phyloP scores from a whole-genome alignment of 495 filamentous ascomycete genomes.

The Aspergillus steynii region DNA sequence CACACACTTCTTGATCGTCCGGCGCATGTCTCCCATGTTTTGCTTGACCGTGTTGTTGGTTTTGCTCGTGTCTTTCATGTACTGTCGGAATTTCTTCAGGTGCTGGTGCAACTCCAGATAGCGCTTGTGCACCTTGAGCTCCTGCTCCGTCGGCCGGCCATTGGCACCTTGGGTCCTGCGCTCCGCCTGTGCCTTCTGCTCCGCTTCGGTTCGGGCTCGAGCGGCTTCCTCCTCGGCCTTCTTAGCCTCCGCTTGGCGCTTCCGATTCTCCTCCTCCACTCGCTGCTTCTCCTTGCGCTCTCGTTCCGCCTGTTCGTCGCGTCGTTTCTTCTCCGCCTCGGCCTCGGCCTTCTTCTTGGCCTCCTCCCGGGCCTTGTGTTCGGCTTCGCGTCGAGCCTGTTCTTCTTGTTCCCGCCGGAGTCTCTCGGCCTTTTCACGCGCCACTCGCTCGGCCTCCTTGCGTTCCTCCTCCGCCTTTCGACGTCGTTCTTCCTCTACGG shows the following conservation, averaged over 20 bases:
- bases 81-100: constrained; percentile 70
- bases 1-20: constrained; percentile 67
- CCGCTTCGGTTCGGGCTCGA: constrained; percentile 19
- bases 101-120: constrained; percentile 71
- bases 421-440: constrained; percentile 40
- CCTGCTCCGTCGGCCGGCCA: constrained; percentile 27
- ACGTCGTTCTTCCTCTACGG: constrained; percentile 36
- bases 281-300: constrained; percentile 50
- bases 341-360: constrained; percentile 37
- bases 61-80: constrained; percentile 47
- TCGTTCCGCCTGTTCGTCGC: constrained; percentile 48
- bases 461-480: constrained; percentile 38
- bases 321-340: constrained; percentile 43
- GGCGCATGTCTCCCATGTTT: constrained; percentile 71
- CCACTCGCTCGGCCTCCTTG: constrained; percentile 37
- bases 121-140: constrained; percentile 51
- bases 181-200: constrained; percentile 31
- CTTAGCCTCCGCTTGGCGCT: constrained; percentile 36
- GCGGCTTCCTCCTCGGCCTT: constrained; percentile 37
- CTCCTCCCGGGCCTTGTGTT: constrained; percentile 46
- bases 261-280: constrained; percentile 41
- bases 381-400: constrained; percentile 41
- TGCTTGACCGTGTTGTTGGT: constrained; percentile 59
- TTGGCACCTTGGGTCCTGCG: constrained; percentile 33
- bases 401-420: constrained; percentile 37